Base-by-base conservation (phyloP, 495 filamentous ascomycete species). In the Penicillium diatomitis region DNA sequence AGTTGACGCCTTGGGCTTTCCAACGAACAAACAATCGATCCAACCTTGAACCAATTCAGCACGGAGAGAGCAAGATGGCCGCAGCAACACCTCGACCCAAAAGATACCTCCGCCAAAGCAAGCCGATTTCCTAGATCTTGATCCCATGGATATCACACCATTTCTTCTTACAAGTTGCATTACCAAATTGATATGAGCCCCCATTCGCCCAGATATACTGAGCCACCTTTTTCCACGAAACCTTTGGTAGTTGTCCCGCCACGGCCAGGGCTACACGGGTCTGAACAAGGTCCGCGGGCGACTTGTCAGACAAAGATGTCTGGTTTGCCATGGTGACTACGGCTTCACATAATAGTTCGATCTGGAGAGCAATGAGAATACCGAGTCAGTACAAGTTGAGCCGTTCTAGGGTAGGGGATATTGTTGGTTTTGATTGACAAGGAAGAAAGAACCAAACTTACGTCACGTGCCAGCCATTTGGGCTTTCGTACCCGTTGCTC, bases 121-220 rank as follows among this genome's bases (percentile, higher is more conserved):
- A 20, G 20, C 20, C 20, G 20, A 20, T 20, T 0, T 20, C 20
- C 20, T 20, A 42, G 9, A 42, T 31, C n/a, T 39, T 51, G 31
- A 65, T 47, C 3, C 46, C 45, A 48, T 68, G 55, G 9, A 71
- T 56, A 48, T 70, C 67, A 44, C 62, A 71, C 68, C 68, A 96
- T 60, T 88, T 87, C 72, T 88, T 94, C 63, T 88, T 88, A 58
- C 87, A 91, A 0, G 90, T 95, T 3, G 87, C 81, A 62, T 89
- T 83, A 1, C 88, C 89, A 63, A 95, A 96, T 40, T 74, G 77
- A 61, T 95, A 96, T 3, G 81, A 84, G 0, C 88, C 90, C 10
- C 88, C 90, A 49, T 85, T 61, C 2, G 58, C 56, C 47, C 65
- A 65, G 40, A 96, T 92, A 49, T 86, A 84, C 50, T 86, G 76